A percentile compares a stretch with the other conserved stretches of the same genome.
These are phyloP conservation scores for Penstemon barbatus DNA, from an alignment of 257 asterid genomes.

Conservation along the genomic window DNA sequence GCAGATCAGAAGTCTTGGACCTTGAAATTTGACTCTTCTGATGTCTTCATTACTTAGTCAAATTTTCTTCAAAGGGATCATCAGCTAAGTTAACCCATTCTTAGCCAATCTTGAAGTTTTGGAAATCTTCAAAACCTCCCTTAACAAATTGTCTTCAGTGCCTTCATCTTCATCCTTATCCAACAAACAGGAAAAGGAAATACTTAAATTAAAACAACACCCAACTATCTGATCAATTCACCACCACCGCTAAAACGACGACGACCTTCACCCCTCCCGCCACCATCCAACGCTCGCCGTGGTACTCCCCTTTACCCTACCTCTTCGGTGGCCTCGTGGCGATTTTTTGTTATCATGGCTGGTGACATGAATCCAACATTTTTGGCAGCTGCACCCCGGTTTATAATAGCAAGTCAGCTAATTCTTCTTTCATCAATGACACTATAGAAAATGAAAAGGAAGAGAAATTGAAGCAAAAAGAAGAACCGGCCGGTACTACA, in stretches of 20 bases:
- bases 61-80: too few species aligned
- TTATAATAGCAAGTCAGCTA: not conserved
- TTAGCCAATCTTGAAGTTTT: too few species aligned
- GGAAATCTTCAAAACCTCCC: too few species aligned
- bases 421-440: slow-evolving; percentile 11
- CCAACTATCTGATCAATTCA: not conserved
- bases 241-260: slow-evolving; percentile 38
- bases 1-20: too few species aligned
- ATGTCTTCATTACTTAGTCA: too few species aligned
- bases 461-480: slow-evolving; percentile 21
- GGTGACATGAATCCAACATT: slow-evolving; percentile 60
- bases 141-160: too few species aligned
- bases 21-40: too few species aligned
- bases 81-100: too few species aligned
- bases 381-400: slow-evolving; percentile 58
- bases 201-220: too few species aligned
- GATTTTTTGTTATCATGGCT: slow-evolving; percentile 62
- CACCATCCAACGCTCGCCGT: slow-evolving; percentile 44
- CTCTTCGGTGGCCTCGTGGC: slow-evolving; percentile 69
- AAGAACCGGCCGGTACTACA: slow-evolving; percentile 7
- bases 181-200: too few species aligned
- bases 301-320: slow-evolving; percentile 76
- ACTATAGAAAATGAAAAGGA: slow-evolving; percentile 8
- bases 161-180: too few species aligned
- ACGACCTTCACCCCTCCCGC: slow-evolving; percentile 52